These are phyloP conservation scores for Neckera pumila DNA, from an alignment of 225 moss, liverwort and hornwort genomes.

Conservation along the genomic window DNA sequence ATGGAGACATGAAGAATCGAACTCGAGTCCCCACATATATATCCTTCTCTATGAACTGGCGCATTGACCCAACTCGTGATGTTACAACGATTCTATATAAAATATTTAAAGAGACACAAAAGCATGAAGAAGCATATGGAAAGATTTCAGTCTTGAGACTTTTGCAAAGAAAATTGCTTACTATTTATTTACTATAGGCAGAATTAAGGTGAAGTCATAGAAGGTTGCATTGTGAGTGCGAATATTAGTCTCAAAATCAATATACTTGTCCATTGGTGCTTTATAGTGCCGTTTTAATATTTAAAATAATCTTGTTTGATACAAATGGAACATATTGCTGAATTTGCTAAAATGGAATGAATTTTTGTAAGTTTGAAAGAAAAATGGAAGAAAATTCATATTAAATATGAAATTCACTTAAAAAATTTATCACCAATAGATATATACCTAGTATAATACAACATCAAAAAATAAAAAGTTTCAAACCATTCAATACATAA, in stretches of 20 bases:
- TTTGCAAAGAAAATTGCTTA: not conserved
- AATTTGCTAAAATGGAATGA: too few species aligned
- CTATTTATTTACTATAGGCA: not conserved
- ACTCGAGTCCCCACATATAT: not conserved
- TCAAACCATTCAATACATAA: not conserved
- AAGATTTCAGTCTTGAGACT: not conserved
- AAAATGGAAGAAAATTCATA: too few species aligned
- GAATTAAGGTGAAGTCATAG: not conserved
- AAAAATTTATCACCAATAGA: too few species aligned
- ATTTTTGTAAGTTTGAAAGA: not conserved
- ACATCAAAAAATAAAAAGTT: not conserved
- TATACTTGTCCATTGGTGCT: not conserved
- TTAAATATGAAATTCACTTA: too few species aligned
- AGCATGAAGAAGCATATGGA: too few species aligned
- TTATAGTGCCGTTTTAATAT: not conserved
- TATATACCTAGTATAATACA: not conserved
- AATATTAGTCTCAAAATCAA: not conserved
- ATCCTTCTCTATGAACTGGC: not conserved
- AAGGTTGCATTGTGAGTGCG: not conserved
- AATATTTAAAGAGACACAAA: not conserved
- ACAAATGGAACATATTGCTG: not conserved
- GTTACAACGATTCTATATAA: not conserved
- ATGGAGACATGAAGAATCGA: not conserved
- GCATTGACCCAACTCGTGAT: rapidly evolving
- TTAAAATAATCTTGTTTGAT: not conserved